Evolutionary conservation across 2,329 filamentous ascomycete genomes (phyloP).

Genomic region (Bipolaris oryzae): DNA sequence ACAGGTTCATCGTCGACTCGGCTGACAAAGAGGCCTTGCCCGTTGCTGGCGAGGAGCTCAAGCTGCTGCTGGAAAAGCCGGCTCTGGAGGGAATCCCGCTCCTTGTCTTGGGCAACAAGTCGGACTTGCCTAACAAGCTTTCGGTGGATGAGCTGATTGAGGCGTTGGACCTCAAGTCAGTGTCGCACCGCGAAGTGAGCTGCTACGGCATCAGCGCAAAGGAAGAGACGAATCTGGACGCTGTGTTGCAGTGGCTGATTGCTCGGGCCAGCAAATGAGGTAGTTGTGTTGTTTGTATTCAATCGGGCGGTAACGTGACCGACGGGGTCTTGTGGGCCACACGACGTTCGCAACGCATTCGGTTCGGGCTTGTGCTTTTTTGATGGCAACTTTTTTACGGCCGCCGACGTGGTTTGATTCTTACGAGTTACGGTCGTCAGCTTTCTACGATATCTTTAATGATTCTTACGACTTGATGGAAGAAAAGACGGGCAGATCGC

Average conservation of each 20-base stretch:
- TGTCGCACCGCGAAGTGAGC: slow-evolving; percentile 91
- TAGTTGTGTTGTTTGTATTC: slow-evolving; percentile 18
- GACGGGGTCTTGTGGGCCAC: slow-evolving; percentile 23
- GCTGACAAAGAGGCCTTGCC: slow-evolving; percentile 82
- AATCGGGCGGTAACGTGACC: slow-evolving; percentile 33
- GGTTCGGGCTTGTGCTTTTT: slow-evolving; percentile 27
- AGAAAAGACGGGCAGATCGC: slow-evolving; percentile 56
- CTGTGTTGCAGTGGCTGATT: slow-evolving; percentile 95
- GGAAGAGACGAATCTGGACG: slow-evolving; percentile 97
- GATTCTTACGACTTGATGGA: slow-evolving; percentile 60
- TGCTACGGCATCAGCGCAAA: slow-evolving; percentile 99
- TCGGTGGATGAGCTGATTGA: slow-evolving; percentile 96
- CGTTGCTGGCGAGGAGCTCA: slow-evolving; percentile 88
- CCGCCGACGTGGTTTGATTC: slow-evolving; percentile 45
- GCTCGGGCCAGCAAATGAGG: slow-evolving; percentile 69
- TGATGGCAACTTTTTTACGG: slow-evolving; percentile 34
- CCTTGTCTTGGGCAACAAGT: slow-evolving; percentile 95
- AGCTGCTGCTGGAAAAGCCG: slow-evolving; percentile 82
- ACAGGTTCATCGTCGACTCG: slow-evolving; percentile 92
- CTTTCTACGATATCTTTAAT: slow-evolving; percentile 55
- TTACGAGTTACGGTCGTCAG: slow-evolving; percentile 45
- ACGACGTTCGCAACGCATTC: slow-evolving; percentile 29
- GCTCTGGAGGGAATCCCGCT: slow-evolving; percentile 88
- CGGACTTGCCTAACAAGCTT: slow-evolving; percentile 87
- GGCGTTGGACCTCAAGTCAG: slow-evolving; percentile 83